These are phyloP conservation scores for Lentinula edodes DNA, from an alignment of 768 basidiomycete genomes.

Conservation along the genomic window DNA sequence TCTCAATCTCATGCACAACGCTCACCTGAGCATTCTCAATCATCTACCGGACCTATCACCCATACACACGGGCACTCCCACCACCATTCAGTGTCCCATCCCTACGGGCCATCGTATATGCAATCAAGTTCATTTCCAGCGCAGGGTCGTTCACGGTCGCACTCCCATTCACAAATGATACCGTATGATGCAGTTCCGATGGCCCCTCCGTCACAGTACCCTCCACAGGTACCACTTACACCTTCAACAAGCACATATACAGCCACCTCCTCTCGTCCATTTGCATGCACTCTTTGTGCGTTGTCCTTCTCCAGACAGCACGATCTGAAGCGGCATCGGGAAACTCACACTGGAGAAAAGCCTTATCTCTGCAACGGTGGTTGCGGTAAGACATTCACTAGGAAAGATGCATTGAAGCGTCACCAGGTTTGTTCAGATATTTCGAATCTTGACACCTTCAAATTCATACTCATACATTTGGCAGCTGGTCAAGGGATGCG, in stretches of 20 bases:
- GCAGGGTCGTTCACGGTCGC: constrained; percentile 22
- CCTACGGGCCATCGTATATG: constrained; percentile 12
- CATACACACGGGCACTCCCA: constrained; percentile 12
- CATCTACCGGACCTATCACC: constrained; percentile 10
- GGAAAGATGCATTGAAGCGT: constrained; percentile 82
- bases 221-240: constrained; percentile 28
- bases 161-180: constrained; percentile 37
- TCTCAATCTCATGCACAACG: constrained; percentile 20
- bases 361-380: constrained; percentile 80
- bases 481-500: constrained; percentile 76
- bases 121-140: constrained; percentile 1
- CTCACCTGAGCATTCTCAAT: constrained; percentile 7
- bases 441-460: constrained; percentile 3
- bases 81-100: constrained; percentile 12
- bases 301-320: constrained; percentile 84
- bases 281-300: constrained; percentile 67
- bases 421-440: constrained; percentile 58
- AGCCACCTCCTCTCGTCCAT: constrained; percentile 55
- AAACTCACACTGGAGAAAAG: constrained; percentile 83
- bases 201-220: constrained; percentile 22
- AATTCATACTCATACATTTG: constrained; percentile 10
- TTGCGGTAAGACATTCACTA: constrained; percentile 83
- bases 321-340: constrained; percentile 78
- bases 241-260: constrained; percentile 32
- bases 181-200: constrained; percentile 17